Evolutionary conservation across 495 filamentous ascomycete genomes (phyloP).

Genomic region (Hypoxylon intermedium): DNA sequence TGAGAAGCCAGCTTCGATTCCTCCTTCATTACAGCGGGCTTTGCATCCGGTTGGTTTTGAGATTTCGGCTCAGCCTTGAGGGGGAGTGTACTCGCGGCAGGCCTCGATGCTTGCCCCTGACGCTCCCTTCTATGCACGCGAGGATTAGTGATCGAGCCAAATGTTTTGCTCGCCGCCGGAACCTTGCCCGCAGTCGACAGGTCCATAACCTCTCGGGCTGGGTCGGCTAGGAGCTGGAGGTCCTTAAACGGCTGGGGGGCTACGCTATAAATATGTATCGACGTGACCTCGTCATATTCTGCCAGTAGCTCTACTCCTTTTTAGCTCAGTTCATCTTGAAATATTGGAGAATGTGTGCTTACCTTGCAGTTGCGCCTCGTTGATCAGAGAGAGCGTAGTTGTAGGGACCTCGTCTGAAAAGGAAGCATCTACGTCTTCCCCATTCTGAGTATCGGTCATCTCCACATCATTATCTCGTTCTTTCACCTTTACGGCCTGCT

Average conservation of each 20-base stretch:
- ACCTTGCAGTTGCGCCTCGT: constrained; percentile 84
- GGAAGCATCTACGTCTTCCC: constrained; percentile 21
- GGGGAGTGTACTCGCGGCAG: constrained; percentile 20
- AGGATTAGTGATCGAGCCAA: constrained; percentile 46
- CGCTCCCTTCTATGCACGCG: constrained; percentile 51
- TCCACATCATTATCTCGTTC: constrained; percentile 70
- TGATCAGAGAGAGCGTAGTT: constrained; percentile 71
- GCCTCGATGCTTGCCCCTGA: constrained; percentile 31
- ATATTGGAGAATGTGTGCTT: constrained; percentile 24
- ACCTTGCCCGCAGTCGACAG: constrained; percentile 30
- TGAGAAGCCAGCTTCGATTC: constrained; percentile 42
- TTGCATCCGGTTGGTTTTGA: constrained; percentile 30
- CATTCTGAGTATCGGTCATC: constrained; percentile 66
- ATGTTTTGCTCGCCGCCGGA: constrained; percentile 25
- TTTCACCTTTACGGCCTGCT: constrained; percentile 25
- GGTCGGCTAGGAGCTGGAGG: constrained; percentile 75
- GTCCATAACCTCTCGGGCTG: constrained; percentile 65
- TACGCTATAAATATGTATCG: constrained; percentile 88
- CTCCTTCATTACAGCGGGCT: constrained; percentile 43
- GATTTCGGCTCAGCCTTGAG: constrained; percentile 31
- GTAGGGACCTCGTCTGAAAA: constrained; percentile 52
- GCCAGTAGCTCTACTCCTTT: constrained; percentile 64
- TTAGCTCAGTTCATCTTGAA: constrained; percentile 19
- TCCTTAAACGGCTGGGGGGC: constrained; percentile 75
- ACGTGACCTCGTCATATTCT: constrained; percentile 71